Base-by-base conservation (phyloP, 148 eudicot genomes). In the Vaccinium macrocarpon region DNA sequence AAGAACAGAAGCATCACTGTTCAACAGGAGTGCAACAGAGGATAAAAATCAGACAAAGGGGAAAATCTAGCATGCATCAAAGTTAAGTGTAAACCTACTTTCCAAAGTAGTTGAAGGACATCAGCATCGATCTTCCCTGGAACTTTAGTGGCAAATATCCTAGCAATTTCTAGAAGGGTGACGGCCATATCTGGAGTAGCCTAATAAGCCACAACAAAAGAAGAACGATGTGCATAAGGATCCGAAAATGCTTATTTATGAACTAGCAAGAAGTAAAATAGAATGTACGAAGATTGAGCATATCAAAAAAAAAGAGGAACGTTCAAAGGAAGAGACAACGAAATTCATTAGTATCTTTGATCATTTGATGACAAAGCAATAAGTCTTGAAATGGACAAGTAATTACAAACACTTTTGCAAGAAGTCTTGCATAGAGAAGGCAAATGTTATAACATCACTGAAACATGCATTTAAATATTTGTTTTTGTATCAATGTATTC, bases 151-250 rank as follows among this genome's bases (percentile, higher is more conserved):
- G 99, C 99, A 87, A 97, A 97, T 59, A 95, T 89, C 88, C 99
- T 90, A 71, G 98, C 99, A 85, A 97, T 93, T 92, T 97, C 97
- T 52, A 97, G 97, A 85, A 95, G 91, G 84, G 99, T 97, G 50
- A 97, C 99, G 18, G 99, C 99, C 99, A 97, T 93, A 86, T 91
- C 99, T 85, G 99, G 99, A 80, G 97, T 95, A 84, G 99, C 99
- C 99, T 97, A 84, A 56, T 11, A 83, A 84, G 57, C 62, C 81
- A 82, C 61, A 83, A 46, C 81, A 78, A 9, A 75, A 66, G 76
- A 13, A 51, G 21, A 81, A 62, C 57, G 50, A 86, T 32, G 59
- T 59, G 83, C 70, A 57, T 27, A 82, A 81, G 57, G 62, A 71
- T 16, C 23, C 13, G 57, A 76, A 61, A 73, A 25, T 13, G 19